phyloP scores from a whole-genome alignment of 2,329 filamentous ascomycete species.

The Geosmithia flava region DNA sequence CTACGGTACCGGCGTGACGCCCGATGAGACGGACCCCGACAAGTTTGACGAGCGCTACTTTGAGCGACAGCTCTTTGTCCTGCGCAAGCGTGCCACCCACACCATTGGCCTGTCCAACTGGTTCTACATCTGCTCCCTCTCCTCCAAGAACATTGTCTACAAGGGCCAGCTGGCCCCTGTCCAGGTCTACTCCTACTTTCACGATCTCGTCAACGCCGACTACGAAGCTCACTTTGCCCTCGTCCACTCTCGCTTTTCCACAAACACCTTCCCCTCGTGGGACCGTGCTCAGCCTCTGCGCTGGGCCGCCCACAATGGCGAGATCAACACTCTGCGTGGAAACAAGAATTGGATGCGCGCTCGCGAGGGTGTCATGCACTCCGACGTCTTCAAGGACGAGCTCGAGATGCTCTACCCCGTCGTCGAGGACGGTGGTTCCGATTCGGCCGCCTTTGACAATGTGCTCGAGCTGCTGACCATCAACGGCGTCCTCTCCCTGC shows the following conservation, averaged over 20 bases:
- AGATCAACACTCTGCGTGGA: slow-evolving; percentile 93
- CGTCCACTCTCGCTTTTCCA: slow-evolving; percentile 94
- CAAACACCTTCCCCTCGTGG: slow-evolving; percentile 97
- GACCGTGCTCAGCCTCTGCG: slow-evolving; percentile 91
- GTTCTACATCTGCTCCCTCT: slow-evolving; percentile 96
- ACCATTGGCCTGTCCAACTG: slow-evolving; percentile 93
- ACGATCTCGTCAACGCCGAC: slow-evolving; percentile 91
- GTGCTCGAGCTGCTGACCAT: slow-evolving; percentile 88
- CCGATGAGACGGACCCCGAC: slow-evolving; percentile 65
- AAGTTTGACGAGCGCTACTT: slow-evolving; percentile 77
- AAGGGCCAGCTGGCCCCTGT: slow-evolving; percentile 91
- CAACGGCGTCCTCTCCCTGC: slow-evolving; percentile 88
- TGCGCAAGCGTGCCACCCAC: slow-evolving; percentile 91
- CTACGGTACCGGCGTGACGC: slow-evolving; percentile 71
- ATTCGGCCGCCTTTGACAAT: slow-evolving; percentile 95
- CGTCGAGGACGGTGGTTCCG: slow-evolving; percentile 91
- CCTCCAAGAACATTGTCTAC: slow-evolving; percentile 98
- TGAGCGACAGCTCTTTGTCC: slow-evolving; percentile 85
- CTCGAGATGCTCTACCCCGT: slow-evolving; percentile 86
- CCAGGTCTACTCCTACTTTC: slow-evolving; percentile 97
- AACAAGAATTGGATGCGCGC: slow-evolving; percentile 99
- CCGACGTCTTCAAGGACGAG: slow-evolving; percentile 83
- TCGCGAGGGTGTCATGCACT: slow-evolving; percentile 88
- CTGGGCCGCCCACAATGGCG: slow-evolving; percentile 97
- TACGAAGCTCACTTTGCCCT: slow-evolving; percentile 96